Evolutionary conservation across 345 rosid species (phyloP).

Genomic region (Raphanus raphanistrum): DNA sequence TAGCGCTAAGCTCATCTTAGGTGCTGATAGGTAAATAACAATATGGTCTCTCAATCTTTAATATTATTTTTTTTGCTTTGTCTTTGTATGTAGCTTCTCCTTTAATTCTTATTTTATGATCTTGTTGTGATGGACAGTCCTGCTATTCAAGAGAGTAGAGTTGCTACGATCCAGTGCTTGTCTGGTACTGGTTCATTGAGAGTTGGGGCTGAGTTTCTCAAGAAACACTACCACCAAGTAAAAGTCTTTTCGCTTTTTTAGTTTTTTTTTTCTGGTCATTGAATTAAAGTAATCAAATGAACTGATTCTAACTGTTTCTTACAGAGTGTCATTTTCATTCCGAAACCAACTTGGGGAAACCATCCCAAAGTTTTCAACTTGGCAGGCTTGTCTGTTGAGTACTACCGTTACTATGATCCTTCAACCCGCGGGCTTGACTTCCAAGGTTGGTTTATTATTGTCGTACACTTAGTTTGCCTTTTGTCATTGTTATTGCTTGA

Average conservation of each 20-base stretch:
- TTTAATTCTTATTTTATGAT: not conserved
- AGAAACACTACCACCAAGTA: conserved; percentile 72
- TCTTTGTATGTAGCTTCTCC: not conserved
- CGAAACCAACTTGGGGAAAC: conserved; percentile 97
- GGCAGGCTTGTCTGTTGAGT: conserved; percentile 82
- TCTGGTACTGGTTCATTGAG: conserved; percentile 95
- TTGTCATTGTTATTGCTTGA: not conserved
- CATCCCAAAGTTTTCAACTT: conserved; percentile 81
- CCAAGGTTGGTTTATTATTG: conserved; percentile 48
- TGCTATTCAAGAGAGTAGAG: conserved; percentile 65
- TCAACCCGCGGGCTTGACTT: conserved; percentile 85
- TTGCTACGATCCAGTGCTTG: conserved; percentile 84
- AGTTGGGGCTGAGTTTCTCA: conserved; percentile 93
- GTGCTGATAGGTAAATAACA: conserved; percentile 68
- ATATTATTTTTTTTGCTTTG: not conserved
- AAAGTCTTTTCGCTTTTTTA: not conserved
- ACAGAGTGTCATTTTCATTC: conserved; percentile 81
- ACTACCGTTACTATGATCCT: conserved; percentile 91
- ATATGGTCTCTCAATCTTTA: not conserved
- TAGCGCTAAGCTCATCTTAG: conserved; percentile 89
- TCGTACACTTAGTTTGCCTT: not conserved
- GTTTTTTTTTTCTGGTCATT: conserved; percentile 8
- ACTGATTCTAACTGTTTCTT: conserved; percentile 26
- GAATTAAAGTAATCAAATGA: not conserved
- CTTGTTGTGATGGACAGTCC: conserved; percentile 51